Conservation (phyloP, 176 grass and related monocot species). For the Eragrostis nindensis region DNA sequence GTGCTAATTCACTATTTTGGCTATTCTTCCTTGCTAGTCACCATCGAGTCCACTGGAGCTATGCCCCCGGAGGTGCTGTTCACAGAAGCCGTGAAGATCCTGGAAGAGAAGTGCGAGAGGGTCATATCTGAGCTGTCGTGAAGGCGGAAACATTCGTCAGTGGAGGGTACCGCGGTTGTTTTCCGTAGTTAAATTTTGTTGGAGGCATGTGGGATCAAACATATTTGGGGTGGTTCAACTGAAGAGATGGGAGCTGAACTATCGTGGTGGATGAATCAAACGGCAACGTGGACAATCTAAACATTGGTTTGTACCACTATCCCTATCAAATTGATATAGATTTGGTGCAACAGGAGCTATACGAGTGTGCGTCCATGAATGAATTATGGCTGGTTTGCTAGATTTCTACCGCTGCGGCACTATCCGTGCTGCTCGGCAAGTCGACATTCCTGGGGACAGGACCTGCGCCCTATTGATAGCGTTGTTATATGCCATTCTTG, state of each 20-base stretch:
- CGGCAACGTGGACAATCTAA: too few relatives aligned
- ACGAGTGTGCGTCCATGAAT: too few relatives aligned
- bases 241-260: background rate
- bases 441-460: too few relatives aligned
- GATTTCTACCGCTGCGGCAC: too few relatives aligned
- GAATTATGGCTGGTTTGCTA: too few relatives aligned
- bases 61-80: slow-evolving; percentile 72
- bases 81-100: slow-evolving; percentile 76
- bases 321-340: too few relatives aligned
- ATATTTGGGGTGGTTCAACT: background rate
- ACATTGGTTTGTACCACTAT: too few relatives aligned
- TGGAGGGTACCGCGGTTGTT: background rate
- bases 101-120: slow-evolving; percentile 77
- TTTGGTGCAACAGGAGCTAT: too few relatives aligned
- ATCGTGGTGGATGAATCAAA: background rate
- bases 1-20: background rate
- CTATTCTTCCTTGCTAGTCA: slow-evolving; percentile 53
- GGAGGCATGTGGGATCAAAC: background rate
- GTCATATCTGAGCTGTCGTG: slow-evolving; percentile 79
- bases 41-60: slow-evolving; percentile 72
- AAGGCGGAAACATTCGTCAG: background rate
- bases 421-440: too few relatives aligned
- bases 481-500: too few relatives aligned
- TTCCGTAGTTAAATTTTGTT: background rate
- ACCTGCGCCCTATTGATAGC: too few relatives aligned